Base-by-base conservation (phyloP, 2,329 filamentous ascomycete genomes). In the Trichoderma citrinoviride region DNA sequence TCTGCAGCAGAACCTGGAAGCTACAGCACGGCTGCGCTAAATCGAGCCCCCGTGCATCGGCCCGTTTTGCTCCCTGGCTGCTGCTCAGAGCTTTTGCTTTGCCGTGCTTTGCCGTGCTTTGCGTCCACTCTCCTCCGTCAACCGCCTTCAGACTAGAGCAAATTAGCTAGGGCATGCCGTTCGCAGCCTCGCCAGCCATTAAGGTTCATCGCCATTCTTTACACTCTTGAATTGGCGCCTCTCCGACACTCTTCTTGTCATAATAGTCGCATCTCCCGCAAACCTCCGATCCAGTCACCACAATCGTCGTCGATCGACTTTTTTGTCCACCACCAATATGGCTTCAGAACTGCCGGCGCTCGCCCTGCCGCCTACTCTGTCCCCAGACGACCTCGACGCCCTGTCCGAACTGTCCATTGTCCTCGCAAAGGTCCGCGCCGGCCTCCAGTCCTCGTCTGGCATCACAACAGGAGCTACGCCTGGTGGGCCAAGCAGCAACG, bases 331-430 rank as follows among this genome's bases (percentile, higher is more conserved):
- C 23, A 17, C 46, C 47, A 44, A 5, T 50, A 71, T 71, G 69
- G 70, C 73, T 73, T 78, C 78, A 52, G 66, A 67, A 37, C 71
- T 78, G 54, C 80, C 78, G 72, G 80, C 78, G 23, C 81, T 83
- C 73, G 79, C 81, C 68, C 79, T 85, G 65, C 83, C 89, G 37
- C 79, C 85, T 3, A 87, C 89, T 64, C 90, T 95, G 67, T 85
- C 91, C 56, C 90, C 93, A 29, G 89, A 93, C 76, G 87, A 87
- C 56, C 92, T 97, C 79, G 93, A 97, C 80, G 87, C 92, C 70
- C 85, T 96, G 61, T 92, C 93, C 27, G 87, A 93, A 72, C 86
- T 97, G 61, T 89, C 92, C 72, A 83, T 87, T 66, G 86, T 96
- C 70, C 87, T 97, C 67, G 82, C 87, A 69, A 90, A 91, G 57